Evolutionary conservation across 2,329 filamentous ascomycete species (phyloP), one percentile per base, ranked within the genome.

Genomic region (Ceratocystis colombiana): DNA sequence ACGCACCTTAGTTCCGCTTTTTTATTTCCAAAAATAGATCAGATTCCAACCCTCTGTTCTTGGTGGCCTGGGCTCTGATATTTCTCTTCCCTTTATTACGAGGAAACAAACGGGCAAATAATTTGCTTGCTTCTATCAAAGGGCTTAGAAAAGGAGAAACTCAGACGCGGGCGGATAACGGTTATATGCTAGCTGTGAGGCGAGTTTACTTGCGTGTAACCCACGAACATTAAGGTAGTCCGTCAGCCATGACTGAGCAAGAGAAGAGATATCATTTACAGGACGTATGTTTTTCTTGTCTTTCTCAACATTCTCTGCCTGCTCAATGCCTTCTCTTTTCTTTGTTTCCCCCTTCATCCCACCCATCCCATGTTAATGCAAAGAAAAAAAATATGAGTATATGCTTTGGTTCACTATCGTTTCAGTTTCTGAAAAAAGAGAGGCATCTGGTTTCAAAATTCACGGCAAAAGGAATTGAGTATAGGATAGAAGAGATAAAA

Each of bases 21-120:
- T 41, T 41, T 41, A 7, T 10, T 59, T 59, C 55, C 20, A 59
- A 59, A 59, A 59, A 59, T 59, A 59, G 55, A 59, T 20, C 1
- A 20, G n/a, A 7, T 59, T 41, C 37, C 37, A 41, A 41, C 37
- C 12, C 37, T 41, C 37, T 12, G 10, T 41, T 41, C 37, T 41
- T 12, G 30, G 30, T 41, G 10, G 37, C 4, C 37, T 41, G 4
- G 12, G 37, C 37, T 41, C 37, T 41, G 37, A 12, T 41, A 41
- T 15, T 41, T 41, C 37, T 41, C 10, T 15, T 12, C 37, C 37
- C 37, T 41, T 41, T 41, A 12, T 41, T 41, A 41, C 37, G 10
- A 41, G 37, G 37, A 41, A 41, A 12, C 37, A 41, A 41, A 10
- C 33, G 10, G 33, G 8, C 2, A 7, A 41, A 41, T 41, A 41